A percentile compares a stretch with the other conserved stretches of the same genome.
Evolutionary conservation across 306 rosid species (phyloP).

Genomic region (Prunus salicina): DNA sequence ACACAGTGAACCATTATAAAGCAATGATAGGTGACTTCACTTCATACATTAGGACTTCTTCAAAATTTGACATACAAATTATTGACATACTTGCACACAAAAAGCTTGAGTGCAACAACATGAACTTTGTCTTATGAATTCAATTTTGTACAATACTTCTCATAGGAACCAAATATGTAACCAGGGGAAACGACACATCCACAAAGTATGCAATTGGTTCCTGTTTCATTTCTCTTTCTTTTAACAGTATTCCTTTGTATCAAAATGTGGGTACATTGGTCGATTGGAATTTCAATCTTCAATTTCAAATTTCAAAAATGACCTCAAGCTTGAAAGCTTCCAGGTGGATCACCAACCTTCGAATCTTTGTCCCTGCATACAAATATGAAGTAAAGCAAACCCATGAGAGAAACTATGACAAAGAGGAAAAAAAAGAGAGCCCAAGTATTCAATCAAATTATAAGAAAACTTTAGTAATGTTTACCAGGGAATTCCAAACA

Average conservation of each 20-base stretch:
- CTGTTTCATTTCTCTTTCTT: slow-evolving; percentile 19
- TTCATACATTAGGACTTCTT: background rate
- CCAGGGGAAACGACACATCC: background rate
- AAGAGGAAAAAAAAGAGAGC: too few relatives aligned
- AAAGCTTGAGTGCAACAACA: too few relatives aligned
- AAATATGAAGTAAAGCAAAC: too few relatives aligned
- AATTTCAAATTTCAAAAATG: slow-evolving; percentile 41
- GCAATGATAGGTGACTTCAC: background rate
- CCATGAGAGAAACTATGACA: too few relatives aligned
- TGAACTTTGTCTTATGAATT: too few relatives aligned
- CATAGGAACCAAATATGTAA: too few relatives aligned
- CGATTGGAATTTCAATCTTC: slow-evolving; percentile 53
- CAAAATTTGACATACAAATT: too few relatives aligned
- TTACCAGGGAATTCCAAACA: too few relatives aligned
- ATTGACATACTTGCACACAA: too few relatives aligned
- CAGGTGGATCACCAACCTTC: slow-evolving; percentile 77
- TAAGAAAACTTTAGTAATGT: too few relatives aligned
- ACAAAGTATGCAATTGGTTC: slow-evolving; percentile 8
- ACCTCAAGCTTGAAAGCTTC: slow-evolving; percentile 67
- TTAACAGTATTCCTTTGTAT: slow-evolving; percentile 72
- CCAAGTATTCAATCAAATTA: too few relatives aligned
- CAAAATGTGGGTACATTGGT: slow-evolving; percentile 54
- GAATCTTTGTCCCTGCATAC: slow-evolving; percentile 14
- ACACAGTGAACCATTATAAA: background rate
- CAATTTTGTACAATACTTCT: too few relatives aligned